Conservation (phyloP, 75 land plant genomes). For the Cupressus sempervirens region DNA sequence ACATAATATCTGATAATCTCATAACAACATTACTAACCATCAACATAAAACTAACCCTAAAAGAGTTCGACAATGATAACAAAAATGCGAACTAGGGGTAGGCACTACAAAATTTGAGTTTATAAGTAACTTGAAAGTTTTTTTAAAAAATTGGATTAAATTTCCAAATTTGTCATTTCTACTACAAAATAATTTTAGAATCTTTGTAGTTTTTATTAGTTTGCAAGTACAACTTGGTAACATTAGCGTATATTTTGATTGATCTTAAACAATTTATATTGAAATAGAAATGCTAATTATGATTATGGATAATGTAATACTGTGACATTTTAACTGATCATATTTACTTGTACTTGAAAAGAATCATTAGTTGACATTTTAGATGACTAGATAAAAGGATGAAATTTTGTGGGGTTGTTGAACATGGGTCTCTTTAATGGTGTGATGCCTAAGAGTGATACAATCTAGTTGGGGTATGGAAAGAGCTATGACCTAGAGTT, state of each 20-base stretch:
- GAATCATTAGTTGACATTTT: no score
- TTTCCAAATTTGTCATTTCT: no score
- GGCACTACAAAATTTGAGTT: not conserved
- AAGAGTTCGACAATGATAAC: no score
- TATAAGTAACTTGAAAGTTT: not conserved
- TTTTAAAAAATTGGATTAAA: not conserved
- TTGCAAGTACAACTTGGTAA: not conserved
- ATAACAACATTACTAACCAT: no score
- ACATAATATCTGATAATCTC: no score
- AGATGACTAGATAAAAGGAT: not conserved
- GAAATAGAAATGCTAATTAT: not conserved
- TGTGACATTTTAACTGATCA: not conserved
- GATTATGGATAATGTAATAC: not conserved
- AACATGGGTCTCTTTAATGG: not conserved
- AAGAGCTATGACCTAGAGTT: slow-evolving; percentile 72
- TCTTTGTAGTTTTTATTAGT: no score
- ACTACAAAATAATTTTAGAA: no score
- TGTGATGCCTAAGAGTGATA: slow-evolving; percentile 33
- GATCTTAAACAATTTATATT: not conserved
- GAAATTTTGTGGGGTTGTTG: not conserved
- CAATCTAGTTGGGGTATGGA: slow-evolving; percentile 37
- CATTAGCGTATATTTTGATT: not conserved
- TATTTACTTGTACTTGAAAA: not conserved
- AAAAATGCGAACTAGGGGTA: no score
- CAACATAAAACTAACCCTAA: no score